Evolutionary conservation across 2,329 filamentous ascomycete genomes (phyloP), one percentile per base, ranked within the genome.

Genomic region (Venturia asperata): DNA sequence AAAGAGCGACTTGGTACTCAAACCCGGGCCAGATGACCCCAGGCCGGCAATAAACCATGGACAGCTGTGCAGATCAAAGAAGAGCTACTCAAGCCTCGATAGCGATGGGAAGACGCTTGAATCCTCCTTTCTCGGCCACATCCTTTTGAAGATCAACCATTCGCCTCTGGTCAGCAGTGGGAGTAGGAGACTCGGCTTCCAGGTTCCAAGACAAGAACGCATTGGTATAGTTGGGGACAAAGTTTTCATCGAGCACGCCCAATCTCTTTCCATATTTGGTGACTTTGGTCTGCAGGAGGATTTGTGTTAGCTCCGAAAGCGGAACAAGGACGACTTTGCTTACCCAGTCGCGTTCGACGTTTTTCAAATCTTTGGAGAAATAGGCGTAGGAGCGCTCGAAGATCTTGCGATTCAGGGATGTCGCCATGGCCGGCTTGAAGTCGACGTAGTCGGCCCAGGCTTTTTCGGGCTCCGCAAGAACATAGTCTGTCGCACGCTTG

Each of bases 341-440:
- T 58, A 58, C 76, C 89, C 89, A 92, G 77, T 92, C 89, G 61
- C 89, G 83, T 64, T 75, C 70, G 6, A 92, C 88, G 69, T 92
- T 92, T 83, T 89, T 87, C 68, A 91, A 72, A 69, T 91, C 88
- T 68, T 82, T 82, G 66, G 85, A 89, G 75, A 91, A 89, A 80
- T 91, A 91, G 24, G 88, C 88, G 71, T 85, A 92, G 70, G 85
- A 89, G 67, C 88, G 85, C 81, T 91, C 88, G 71, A 89, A 91
- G 75, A 92, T 91, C 81, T 91, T 90, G 70, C 84, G 83, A 79
- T 91, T 90, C 65, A 91, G 83, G 1, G 78, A 72, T 0, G 85
- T 85, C 55, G 80, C 84, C 86, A 91, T 88, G 69, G 81, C 81
- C 2, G 88, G 86, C 77, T 91, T 92, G 78, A 88, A 83, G 71